phyloP scores from a whole-genome alignment of 225 moss, liverwort and hornwort genomes.

The Sphagnum tenellum region DNA sequence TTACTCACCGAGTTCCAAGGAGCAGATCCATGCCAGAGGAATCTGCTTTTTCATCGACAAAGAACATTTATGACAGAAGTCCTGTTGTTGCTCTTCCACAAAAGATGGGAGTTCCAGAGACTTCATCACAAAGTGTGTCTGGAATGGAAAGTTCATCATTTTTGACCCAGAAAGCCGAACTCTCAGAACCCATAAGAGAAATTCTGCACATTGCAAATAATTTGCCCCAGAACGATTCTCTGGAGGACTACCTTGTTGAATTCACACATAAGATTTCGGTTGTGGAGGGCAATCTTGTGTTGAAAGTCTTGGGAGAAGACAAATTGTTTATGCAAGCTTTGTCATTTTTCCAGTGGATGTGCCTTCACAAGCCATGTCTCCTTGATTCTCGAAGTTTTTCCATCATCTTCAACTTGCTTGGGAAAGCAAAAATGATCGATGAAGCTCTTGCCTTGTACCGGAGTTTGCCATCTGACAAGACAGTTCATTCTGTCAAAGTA shows the following conservation, averaged over 20 bases:
- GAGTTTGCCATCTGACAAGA: conserved; percentile 46
- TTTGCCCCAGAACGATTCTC: conserved; percentile 35
- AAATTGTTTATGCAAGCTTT: conserved; percentile 44
- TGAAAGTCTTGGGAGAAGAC: conserved; percentile 55
- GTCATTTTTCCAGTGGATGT: conserved; percentile 96
- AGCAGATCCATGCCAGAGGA: conserved; percentile 1
- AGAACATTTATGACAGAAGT: not conserved
- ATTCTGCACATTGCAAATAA: conserved; percentile 49
- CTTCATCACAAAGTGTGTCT: not conserved
- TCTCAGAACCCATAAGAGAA: conserved; percentile 24
- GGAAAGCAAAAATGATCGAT: conserved; percentile 62
- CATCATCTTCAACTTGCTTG: conserved; percentile 50
- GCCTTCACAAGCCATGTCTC: conserved; percentile 58
- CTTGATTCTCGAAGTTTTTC: conserved; percentile 77
- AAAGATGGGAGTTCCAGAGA: not conserved
- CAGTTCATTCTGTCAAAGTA: conserved; percentile 66
- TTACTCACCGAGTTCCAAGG: too few species aligned
- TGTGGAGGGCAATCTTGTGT: conserved; percentile 54
- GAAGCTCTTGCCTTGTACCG: conserved; percentile 48
- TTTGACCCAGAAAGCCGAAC: conserved; percentile 4
- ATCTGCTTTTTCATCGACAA: conserved; percentile 6
- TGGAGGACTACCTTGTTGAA: conserved; percentile 61
- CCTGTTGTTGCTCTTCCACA: not conserved
- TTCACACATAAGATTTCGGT: conserved; percentile 37
- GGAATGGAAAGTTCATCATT: not conserved